phyloP scores from a whole-genome alignment of 805 yeast species.

The Brettanomyces anomalus region DNA sequence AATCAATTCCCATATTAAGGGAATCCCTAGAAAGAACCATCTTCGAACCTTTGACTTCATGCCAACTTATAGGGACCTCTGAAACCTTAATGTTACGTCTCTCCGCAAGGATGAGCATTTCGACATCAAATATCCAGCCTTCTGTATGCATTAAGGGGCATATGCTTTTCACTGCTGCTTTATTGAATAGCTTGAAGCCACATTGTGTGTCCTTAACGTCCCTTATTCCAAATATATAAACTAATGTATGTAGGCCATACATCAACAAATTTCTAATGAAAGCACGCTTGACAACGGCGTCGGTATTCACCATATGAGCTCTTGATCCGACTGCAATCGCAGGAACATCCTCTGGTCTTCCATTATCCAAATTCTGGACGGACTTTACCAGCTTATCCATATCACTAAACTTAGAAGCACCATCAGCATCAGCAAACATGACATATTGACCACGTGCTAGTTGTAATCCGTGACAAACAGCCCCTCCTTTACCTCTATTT shows the following conservation, averaged over 20 bases:
- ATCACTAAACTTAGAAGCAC: slow-evolving; percentile 81
- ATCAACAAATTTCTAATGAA: slow-evolving; percentile 81
- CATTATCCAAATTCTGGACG: slow-evolving; percentile 24
- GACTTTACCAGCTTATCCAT: slow-evolving; percentile 39
- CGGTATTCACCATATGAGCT: slow-evolving; percentile 94
- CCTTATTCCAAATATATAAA: slow-evolving; percentile 82
- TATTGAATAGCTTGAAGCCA: slow-evolving; percentile 89
- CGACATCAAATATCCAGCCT: slow-evolving; percentile 98
- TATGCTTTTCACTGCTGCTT: slow-evolving; percentile 50
- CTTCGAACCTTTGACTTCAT: slow-evolving; percentile 92
- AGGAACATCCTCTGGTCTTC: slow-evolving; percentile 25
- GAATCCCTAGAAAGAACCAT: slow-evolving; percentile 88
- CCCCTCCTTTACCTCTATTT: slow-evolving; percentile 95
- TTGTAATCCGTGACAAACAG: slow-evolving; percentile 87
- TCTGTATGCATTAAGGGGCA: slow-evolving; percentile 94
- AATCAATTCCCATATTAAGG: slow-evolving; percentile 86
- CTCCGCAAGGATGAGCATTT: slow-evolving; percentile 72
- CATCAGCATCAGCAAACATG: slow-evolving; percentile 96
- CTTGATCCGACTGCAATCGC: slow-evolving; percentile 85
- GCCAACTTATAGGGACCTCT: slow-evolving; percentile 92
- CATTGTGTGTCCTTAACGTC: slow-evolving; percentile 91
- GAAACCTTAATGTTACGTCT: slow-evolving; percentile 55
- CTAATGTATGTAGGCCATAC: slow-evolving; percentile 85
- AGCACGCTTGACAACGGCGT: slow-evolving; percentile 92
- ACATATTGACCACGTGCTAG: slow-evolving; percentile 63